A percentile compares a stretch with the other conserved stretches of the same genome.
phyloP scores from a whole-genome alignment of 202 grass and related monocot species.

The Setaria viridis region DNA sequence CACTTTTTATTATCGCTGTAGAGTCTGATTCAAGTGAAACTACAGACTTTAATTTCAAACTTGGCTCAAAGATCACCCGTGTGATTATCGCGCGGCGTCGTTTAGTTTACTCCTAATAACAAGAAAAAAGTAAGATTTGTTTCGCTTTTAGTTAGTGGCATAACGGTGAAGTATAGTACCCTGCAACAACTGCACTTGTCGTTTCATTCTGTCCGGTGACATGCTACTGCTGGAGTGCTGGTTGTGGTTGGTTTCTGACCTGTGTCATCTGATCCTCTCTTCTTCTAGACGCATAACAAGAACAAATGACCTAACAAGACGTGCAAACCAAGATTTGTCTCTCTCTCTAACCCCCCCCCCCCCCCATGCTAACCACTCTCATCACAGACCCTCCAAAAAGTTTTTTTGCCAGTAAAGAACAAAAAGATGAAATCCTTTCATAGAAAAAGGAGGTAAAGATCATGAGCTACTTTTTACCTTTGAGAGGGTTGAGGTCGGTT shows the following conservation, averaged over 20 bases:
- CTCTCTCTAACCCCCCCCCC: conserved; percentile 5
- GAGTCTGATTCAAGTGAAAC: conserved; percentile 33
- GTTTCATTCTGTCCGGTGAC: conserved; percentile 4
- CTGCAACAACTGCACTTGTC: conserved; percentile 53
- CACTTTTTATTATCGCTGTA: not conserved
- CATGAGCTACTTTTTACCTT: conserved; percentile 27
- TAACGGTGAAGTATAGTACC: not conserved
- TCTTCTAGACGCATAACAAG: conserved; percentile 42
- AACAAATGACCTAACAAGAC: conserved; percentile 28
- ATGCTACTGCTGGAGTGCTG: not conserved
- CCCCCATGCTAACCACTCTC: conserved; percentile 42
- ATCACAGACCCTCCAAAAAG: not conserved
- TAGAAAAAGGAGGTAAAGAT: not conserved
- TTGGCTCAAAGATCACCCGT: not conserved
- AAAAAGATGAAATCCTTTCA: not conserved
- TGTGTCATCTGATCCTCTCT: conserved; percentile 8
- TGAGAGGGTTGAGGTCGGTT: conserved; percentile 27
- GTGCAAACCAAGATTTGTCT: conserved; percentile 42
- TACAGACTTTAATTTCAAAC: not conserved
- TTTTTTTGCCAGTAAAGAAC: conserved; percentile 30
- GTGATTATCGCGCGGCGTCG: conserved; percentile 10
- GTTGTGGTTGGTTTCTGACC: conserved; percentile 26
- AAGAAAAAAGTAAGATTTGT: conserved; percentile 23
- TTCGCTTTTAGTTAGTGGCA: conserved; percentile 42
- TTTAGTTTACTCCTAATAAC: conserved; percentile 23